These are phyloP conservation scores for Fraxinus platypoda DNA, from an alignment of 305 asterid species.

Conservation along the genomic window DNA sequence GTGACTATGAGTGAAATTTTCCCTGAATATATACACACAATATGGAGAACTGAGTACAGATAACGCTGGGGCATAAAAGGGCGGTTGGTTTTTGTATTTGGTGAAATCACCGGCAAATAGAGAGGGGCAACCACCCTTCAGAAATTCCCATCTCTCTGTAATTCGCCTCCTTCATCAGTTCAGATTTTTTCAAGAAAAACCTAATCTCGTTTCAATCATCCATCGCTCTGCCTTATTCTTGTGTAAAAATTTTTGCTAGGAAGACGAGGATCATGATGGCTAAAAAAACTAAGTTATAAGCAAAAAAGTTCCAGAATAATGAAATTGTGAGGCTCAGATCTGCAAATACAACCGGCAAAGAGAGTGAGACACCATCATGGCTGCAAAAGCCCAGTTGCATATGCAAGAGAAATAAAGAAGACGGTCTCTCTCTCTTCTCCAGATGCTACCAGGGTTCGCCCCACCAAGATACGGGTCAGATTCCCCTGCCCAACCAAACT, in stretches of 20 bases:
- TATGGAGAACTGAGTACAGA: no score
- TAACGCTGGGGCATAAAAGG: slow-evolving; percentile 1
- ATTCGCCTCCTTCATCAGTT: slow-evolving; percentile 32
- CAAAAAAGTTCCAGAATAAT: not conserved
- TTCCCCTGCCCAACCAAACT: slow-evolving; percentile 19
- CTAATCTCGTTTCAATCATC: slow-evolving; percentile 23
- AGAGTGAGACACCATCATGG: slow-evolving; percentile 1
- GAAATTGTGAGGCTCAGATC: slow-evolving; percentile 31
- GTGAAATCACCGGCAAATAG: slow-evolving; percentile 27
- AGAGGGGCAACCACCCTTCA: slow-evolving; percentile 36
- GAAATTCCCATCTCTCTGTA: slow-evolving; percentile 25
- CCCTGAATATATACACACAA: not conserved
- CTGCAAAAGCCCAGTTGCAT: slow-evolving; percentile 15
- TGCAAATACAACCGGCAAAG: slow-evolving; percentile 8
- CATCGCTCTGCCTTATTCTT: slow-evolving; percentile 26
- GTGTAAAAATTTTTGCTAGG: slow-evolving; percentile 13
- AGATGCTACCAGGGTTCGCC: not conserved
- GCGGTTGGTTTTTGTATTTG: slow-evolving; percentile 1
- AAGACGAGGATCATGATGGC: not conserved
- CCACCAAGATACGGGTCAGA: no score
- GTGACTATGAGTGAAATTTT: no score
- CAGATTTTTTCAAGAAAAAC: slow-evolving; percentile 5
- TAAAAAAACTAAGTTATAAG: not conserved
- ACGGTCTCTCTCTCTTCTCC: not conserved
- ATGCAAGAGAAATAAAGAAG: not conserved